A percentile compares a stretch with the other conserved stretches of the same genome.
Conservation (phyloP, 208 protist genomes). For the Trypanosoma vivax region DNA sequence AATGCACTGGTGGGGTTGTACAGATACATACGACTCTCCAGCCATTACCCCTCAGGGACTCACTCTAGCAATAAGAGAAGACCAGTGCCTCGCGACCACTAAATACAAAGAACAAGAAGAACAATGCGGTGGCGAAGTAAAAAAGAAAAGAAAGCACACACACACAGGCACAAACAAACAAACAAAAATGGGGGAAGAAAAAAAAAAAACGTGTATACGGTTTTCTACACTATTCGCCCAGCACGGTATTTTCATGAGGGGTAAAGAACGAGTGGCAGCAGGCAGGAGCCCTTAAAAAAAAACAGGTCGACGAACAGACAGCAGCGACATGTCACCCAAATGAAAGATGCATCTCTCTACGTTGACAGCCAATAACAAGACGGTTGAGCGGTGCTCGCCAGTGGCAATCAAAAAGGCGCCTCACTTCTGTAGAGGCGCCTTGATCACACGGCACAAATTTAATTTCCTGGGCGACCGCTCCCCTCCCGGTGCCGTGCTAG, state of each 20-base stretch:
- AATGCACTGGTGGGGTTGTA: no score
- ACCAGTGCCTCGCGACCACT: not conserved
- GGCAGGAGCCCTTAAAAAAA: no score
- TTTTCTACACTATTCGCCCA: no score
- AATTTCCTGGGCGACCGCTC: not conserved
- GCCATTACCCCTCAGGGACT: not conserved
- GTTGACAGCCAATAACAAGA: no score
- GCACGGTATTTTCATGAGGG: no score
- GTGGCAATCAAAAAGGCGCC: not conserved
- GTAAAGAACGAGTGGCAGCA: no score
- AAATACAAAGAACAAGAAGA: not conserved
- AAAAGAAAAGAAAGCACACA: constrained; percentile 11
- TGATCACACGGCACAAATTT: not conserved
- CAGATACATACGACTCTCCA: no score
- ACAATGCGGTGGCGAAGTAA: constrained; percentile 2
- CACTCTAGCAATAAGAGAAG: not conserved
- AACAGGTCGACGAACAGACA: no score
- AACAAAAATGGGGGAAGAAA: constrained; percentile 8
- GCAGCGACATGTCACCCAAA: no score
- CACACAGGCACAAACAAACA: not conserved
- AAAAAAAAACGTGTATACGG: constrained; percentile 2
- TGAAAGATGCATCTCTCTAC: no score
- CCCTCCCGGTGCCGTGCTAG: constrained; percentile 44
- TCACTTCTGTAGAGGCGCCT: not conserved
- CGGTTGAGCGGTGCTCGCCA: no score